Base-by-base conservation (phyloP, 441 rosid species). In the Jatropha multifida region DNA sequence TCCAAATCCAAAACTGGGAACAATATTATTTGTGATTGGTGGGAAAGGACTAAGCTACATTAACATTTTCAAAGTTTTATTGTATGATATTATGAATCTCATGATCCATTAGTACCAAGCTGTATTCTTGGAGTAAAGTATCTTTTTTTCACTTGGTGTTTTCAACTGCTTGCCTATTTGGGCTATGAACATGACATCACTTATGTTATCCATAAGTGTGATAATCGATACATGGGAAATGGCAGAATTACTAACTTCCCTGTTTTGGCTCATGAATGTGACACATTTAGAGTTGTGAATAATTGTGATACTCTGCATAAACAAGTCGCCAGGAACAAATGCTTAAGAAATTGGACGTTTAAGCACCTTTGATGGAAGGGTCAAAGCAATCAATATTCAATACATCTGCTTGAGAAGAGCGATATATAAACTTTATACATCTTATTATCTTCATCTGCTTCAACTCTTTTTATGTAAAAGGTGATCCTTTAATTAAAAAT, bases 401-500 rank as follows among this genome's bases (percentile, higher is more conserved):
- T 44, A 48, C 32, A 11, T 13, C 13, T 66, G 65, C 52, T 62
- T 54, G 5, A 3, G 46, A 15, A 40, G 32, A 26, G 20, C n/a
- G 17, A 49, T n/a, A 12, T 11, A 4, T 44, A 60, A 48, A 56
- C 20, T 72, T 68, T 42, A 1, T 40, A 8, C 23, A 55, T 48
- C 56, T 75, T 3, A 37, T n/a, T 37, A 27, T 17, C 46, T 76
- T n/a, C 70, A 26, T 70, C 12, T 73, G 58, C n/a, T 26, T 51
- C 37, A n/a, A 40, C 12, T 61, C 20, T 23, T 51, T 60, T 51
- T 76, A 13, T 23, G 6, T 46, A 12, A 9, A 38, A 37, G 17
- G 18, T n/a, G 11, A 18, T 67, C 68, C 59, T 62, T 65, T 67
- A 26, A 65, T 79, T 73, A 67, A 71, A 44, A 37, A 38, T 81